Conservation (phyloP, 768 basidiomycete species). For the Panellus pusillus region DNA sequence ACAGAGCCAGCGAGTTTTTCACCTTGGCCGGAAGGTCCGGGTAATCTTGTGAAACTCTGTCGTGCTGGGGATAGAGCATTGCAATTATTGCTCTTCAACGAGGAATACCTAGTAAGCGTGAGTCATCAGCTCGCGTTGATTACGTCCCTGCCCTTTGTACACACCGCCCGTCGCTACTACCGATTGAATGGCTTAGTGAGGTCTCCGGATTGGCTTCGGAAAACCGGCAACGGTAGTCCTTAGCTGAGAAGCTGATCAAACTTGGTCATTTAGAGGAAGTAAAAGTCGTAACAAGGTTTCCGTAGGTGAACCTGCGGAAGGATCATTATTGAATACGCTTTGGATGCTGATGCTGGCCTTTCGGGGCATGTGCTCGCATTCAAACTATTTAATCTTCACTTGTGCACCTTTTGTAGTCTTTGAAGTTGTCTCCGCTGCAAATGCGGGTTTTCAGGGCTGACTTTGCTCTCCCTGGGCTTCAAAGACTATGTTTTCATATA, state of each 20-base stretch:
- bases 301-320: slow-evolving; percentile 83
- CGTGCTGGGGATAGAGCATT: slow-evolving; percentile 88
- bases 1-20: slow-evolving; percentile 83
- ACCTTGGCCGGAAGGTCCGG: slow-evolving; percentile 60
- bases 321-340: slow-evolving; percentile 57
- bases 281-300: slow-evolving; percentile 84
- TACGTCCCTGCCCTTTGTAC: slow-evolving; percentile 91
- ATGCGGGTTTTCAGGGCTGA: slow-evolving; percentile 16
- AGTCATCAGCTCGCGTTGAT: slow-evolving; percentile 89
- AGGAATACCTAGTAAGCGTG: slow-evolving; percentile 88
- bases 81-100: slow-evolving; percentile 92
- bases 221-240: slow-evolving; percentile 50
- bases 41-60: slow-evolving; percentile 80
- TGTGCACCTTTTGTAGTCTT: slow-evolving; percentile 44
- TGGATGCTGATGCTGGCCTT: slow-evolving; percentile 34
- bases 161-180: slow-evolving; percentile 90
- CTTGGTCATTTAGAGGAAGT: slow-evolving; percentile 85
- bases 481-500: slow-evolving; percentile 31
- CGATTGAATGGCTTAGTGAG: slow-evolving; percentile 91
- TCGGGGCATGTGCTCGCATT: slow-evolving; percentile 36
- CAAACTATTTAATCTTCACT: slow-evolving; percentile 40
- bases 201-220: slow-evolving; percentile 75
- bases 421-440: slow-evolving; percentile 5
- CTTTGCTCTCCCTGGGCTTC: slow-evolving; percentile 21
- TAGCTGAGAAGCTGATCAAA: slow-evolving; percentile 62